Conservation (phyloP, 192 early-diverging fungal genomes). For the Coemansia sp. region DNA sequence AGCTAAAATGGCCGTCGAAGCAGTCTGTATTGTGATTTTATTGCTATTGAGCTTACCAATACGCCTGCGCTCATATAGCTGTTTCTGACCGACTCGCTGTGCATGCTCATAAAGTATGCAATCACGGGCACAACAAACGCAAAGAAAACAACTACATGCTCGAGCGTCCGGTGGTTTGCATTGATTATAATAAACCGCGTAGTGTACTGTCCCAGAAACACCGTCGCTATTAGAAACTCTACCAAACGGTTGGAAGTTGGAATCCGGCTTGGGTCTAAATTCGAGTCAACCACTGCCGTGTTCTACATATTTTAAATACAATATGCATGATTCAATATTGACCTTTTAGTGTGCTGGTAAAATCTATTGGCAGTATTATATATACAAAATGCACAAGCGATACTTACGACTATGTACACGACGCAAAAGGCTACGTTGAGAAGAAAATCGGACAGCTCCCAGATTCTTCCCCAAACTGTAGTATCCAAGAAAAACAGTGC, state of each 20-base stretch:
- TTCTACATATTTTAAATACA: constrained; percentile 22
- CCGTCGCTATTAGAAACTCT: constrained; percentile 29
- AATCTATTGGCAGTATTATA: too few species aligned
- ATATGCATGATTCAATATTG: too few species aligned
- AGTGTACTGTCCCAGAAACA: constrained; percentile 35
- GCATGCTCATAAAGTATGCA: constrained; percentile 28
- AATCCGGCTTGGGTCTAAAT: constrained; percentile 25
- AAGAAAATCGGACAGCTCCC: constrained; percentile 39
- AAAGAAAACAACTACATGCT: constrained; percentile 39
- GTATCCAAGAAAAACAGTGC: constrained; percentile 45
- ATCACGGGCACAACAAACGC: constrained; percentile 31
- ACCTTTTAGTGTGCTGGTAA: too few species aligned
- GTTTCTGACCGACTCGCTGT: constrained; percentile 13
- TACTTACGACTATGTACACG: constrained; percentile 44
- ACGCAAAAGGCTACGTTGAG: constrained; percentile 31
- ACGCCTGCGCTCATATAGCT: constrained; percentile 52
- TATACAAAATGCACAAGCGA: neutral
- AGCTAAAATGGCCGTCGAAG: neutral
- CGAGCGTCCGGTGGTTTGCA: constrained; percentile 25
- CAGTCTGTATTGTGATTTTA: neutral
- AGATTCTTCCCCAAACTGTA: constrained; percentile 39
- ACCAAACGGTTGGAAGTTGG: constrained; percentile 13
- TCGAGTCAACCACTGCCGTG: constrained; percentile 28
- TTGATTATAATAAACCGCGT: constrained; percentile 40
- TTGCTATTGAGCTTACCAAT: constrained; percentile 46